phyloP scores from a whole-genome alignment of 805 yeast genomes.

The Cyberlindnera petersonii region DNA sequence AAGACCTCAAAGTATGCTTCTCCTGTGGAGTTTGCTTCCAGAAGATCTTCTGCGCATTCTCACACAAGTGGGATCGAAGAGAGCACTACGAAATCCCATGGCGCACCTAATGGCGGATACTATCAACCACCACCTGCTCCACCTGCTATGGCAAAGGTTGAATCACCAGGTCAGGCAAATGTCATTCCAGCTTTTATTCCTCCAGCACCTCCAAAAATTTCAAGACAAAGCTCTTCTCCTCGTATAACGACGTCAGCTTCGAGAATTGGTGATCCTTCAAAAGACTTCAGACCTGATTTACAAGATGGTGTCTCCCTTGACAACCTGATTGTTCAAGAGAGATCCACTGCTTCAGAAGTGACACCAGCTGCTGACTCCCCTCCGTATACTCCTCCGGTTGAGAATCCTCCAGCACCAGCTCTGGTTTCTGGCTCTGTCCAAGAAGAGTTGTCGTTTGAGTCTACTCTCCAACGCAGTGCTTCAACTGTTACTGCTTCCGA shows the following conservation, averaged over 20 bases:
- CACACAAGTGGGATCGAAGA: constrained; percentile 16
- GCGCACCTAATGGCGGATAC: background rate
- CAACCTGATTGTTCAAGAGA: constrained; percentile 1
- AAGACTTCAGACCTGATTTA: background rate
- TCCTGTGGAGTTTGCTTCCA: constrained; percentile 12
- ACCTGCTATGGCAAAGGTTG: background rate
- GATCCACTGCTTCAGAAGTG: background rate
- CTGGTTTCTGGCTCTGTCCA: too few species aligned
- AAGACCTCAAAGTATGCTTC: constrained; percentile 17
- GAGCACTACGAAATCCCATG: background rate
- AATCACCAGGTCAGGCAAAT: constrained; percentile 1
- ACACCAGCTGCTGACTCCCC: background rate
- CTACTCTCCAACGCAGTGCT: constrained; percentile 1
- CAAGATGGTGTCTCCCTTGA: constrained; percentile 3
- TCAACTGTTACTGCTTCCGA: too few species aligned
- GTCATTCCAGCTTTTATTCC: background rate
- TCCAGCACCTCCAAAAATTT: too few species aligned
- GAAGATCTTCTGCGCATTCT: constrained; percentile 24
- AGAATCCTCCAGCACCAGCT: background rate
- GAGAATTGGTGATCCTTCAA: constrained; percentile 9
- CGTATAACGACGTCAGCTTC: too few species aligned
- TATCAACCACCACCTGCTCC: constrained; percentile 1
- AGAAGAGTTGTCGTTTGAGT: background rate
- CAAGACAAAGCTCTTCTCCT: too few species aligned
- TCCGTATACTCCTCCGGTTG: background rate